Evolutionary conservation across 257 asterid species (phyloP), one percentile per base, ranked within the genome.

Genomic region (Henckelia pumila): DNA sequence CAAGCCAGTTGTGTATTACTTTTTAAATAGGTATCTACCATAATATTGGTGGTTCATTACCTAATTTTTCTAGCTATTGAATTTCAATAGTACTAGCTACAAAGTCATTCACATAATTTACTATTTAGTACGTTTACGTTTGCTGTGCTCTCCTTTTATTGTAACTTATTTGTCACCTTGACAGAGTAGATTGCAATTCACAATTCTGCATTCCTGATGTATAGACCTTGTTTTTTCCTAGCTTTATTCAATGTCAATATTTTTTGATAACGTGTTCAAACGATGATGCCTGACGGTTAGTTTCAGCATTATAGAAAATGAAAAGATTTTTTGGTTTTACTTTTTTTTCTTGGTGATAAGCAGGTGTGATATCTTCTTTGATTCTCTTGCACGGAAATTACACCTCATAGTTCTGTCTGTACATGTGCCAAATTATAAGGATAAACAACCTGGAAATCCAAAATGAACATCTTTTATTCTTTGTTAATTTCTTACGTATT

Each of bases 1-100:
- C 93, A 94, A 91, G 79, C 86, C 96, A 59, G 61, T 83, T 71
- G 74, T 94, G 47, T 94, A 87, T 81, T 94, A 91, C 87, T 81
- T 94, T 77, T 78, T 94, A 66, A 94, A 94, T 75, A 86, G 99
- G 97, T 91, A 84, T 23, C 23, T 47, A 24, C 17, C 28, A 22
- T 55, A 24, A 58, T 14, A 17, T 21, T 37, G 11, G n/a, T 47
- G 19, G 52, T 59, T 58, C 67, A 58, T 14, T 58, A 10, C 21
- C 59, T 22, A n/a, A 58, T 55, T 61, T 56, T 70, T 30, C n/a
- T 50, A 60, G 20, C 59, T 55, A 35, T 59, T 37, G 71, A 32
- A 59, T 53, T 68, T 63, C 58, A 50, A 23, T 26, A 28, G 64
- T 47, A 23, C 49, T 30, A 22, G 72, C 62, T 66, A 16, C 62